Percentiles rank a stretch among this genome's conserved stretches.
phyloP scores from a whole-genome alignment of 2,329 filamentous ascomycete species.

The Neurospora sp. region DNA sequence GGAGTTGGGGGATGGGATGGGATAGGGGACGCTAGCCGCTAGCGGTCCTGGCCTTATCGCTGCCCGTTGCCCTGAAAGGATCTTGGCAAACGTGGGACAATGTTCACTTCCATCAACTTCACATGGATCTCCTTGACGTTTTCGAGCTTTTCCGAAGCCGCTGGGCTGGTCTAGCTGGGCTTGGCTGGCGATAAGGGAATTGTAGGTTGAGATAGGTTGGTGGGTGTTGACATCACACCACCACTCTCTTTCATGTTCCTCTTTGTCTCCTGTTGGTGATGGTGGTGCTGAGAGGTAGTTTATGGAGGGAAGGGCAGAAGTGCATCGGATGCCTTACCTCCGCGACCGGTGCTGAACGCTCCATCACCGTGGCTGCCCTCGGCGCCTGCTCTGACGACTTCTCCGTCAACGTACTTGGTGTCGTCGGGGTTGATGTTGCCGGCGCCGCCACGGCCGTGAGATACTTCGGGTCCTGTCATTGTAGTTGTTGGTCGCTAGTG shows the following conservation, averaged over 20 bases:
- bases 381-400: constrained; percentile 45
- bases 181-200: background rate
- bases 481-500: background rate
- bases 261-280: background rate
- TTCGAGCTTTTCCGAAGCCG: background rate
- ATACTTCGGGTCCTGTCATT: constrained; percentile 37
- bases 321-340: constrained; percentile 32
- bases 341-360: constrained; percentile 48
- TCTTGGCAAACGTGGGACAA: background rate
- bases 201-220: background rate
- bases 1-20: background rate
- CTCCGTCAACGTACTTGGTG: constrained; percentile 51
- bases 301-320: background rate
- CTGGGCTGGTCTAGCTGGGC: background rate
- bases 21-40: background rate
- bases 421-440: constrained; percentile 51
- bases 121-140: background rate
- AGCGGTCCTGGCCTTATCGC: background rate
- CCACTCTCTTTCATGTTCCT: background rate
- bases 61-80: background rate
- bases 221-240: background rate
- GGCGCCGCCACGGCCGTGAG: constrained; percentile 50
- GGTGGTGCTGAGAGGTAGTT: background rate
- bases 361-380: constrained; percentile 48
- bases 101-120: background rate